phyloP scores from a whole-genome alignment of 352 stramenopile genomes.

The Bremia lactucae region DNA sequence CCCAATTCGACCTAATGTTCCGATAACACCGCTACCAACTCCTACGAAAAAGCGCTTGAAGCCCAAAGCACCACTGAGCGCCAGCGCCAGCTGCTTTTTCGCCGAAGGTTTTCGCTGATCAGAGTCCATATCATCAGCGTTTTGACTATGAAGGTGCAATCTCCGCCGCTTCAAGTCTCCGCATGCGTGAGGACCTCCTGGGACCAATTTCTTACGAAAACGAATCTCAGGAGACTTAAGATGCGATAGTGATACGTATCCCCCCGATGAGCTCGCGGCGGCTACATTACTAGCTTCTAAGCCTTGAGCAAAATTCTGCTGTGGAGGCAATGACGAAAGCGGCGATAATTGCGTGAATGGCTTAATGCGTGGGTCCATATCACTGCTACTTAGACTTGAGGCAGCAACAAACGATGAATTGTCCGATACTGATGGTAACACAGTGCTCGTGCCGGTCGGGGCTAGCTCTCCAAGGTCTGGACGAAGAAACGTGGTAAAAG shows the following conservation, averaged over 20 bases:
- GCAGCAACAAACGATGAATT: slow-evolving; percentile 15
- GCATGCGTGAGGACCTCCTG: slow-evolving; percentile 25
- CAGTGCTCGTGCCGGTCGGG: slow-evolving; percentile 1
- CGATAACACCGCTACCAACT: slow-evolving; percentile 21
- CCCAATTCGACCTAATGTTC: slow-evolving; percentile 19
- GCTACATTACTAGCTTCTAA: slow-evolving; percentile 11
- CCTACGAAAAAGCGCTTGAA: slow-evolving; percentile 27
- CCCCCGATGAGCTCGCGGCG: slow-evolving; percentile 32
- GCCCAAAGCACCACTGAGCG: slow-evolving; percentile 17
- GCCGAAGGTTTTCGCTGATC: slow-evolving; percentile 16
- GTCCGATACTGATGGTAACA: slow-evolving; percentile 18
- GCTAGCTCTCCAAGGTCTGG: slow-evolving; percentile 41
- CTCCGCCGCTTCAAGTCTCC: slow-evolving; percentile 50
- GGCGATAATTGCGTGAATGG: slow-evolving; percentile 12
- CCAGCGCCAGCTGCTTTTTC: slow-evolving; percentile 23
- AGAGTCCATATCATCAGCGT: slow-evolving; percentile 20
- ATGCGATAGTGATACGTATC: slow-evolving; percentile 67
- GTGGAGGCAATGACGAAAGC: slow-evolving; percentile 11
- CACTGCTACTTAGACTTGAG: slow-evolving; percentile 11
- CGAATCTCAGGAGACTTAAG: slow-evolving; percentile 68
- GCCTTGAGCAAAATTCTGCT: slow-evolving; percentile 4
- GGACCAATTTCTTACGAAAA: slow-evolving; percentile 39
- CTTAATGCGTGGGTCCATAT: slow-evolving; percentile 11
- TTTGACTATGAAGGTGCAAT: slow-evolving; percentile 29
- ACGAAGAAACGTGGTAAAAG: slow-evolving; percentile 51